Percentiles rank a stretch among this genome's conserved stretches.
Evolutionary conservation across 208 protist genomes (phyloP).

Genomic region (Leishmania mexicana): DNA sequence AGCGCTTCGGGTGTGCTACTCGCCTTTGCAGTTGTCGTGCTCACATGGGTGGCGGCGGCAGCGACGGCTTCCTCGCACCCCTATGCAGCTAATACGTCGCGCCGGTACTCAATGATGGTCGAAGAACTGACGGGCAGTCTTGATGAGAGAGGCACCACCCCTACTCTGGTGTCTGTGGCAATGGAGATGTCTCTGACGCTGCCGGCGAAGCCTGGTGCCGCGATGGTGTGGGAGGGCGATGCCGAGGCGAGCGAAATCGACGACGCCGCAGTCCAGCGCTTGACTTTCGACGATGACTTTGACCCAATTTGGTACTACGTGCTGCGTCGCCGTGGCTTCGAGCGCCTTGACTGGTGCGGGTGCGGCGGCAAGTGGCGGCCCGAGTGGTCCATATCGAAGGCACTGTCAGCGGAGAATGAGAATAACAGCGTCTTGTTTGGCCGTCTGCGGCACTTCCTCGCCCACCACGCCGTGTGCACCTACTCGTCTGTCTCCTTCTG

Average conservation of each 20-base stretch:
- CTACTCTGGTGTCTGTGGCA: constrained; percentile 60
- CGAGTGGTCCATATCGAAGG: constrained; percentile 55
- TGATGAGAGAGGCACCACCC: constrained; percentile 32
- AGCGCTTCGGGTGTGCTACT: background rate
- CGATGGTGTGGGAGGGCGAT: constrained; percentile 23
- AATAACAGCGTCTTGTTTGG: background rate
- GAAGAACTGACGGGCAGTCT: constrained; percentile 49
- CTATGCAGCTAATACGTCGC: constrained; percentile 24
- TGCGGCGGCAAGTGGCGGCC: constrained; percentile 79
- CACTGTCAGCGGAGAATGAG: background rate
- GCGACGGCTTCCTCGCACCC: background rate
- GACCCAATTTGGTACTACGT: constrained; percentile 80
- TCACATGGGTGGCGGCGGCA: constrained; percentile 1
- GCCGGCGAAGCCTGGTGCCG: constrained; percentile 8
- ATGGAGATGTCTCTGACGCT: constrained; percentile 38
- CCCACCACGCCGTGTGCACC: constrained; percentile 74
- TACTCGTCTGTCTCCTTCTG: constrained; percentile 78
- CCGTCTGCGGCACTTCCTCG: constrained; percentile 45
- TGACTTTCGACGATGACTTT: constrained; percentile 73
- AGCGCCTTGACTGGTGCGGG: constrained; percentile 71
- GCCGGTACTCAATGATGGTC: constrained; percentile 46
- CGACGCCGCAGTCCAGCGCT: constrained; percentile 28
- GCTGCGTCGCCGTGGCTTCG: constrained; percentile 53
- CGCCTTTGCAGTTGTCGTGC: background rate
- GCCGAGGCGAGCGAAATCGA: constrained; percentile 18